phyloP scores from a whole-genome alignment of 2,329 filamentous ascomycete genomes.

The Sporothrix mexicana region DNA sequence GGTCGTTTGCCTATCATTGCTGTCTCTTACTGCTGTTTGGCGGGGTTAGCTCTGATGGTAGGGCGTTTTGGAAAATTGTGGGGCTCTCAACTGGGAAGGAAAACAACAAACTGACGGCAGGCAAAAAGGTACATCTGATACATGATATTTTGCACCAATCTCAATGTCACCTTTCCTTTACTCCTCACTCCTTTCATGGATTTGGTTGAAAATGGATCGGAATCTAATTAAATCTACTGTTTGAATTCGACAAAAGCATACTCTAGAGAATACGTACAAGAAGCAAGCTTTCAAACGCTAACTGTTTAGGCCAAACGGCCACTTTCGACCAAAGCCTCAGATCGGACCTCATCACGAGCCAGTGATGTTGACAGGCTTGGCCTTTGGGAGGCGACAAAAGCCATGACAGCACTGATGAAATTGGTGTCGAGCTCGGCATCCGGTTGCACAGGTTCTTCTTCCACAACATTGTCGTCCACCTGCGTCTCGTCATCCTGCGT shows the following conservation, averaged over 20 bases:
- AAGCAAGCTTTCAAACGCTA: not conserved
- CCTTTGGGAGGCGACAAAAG: not conserved
- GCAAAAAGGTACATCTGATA: not conserved
- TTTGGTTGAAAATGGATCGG: not conserved
- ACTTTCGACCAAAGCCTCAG: not conserved
- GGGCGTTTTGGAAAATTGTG: slow-evolving; percentile 20
- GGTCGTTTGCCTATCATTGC: slow-evolving; percentile 20
- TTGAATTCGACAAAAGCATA: slow-evolving; percentile 5
- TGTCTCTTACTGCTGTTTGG: not conserved
- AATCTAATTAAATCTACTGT: not conserved
- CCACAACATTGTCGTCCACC: not conserved
- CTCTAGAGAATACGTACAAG: not conserved
- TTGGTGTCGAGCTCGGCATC: not conserved
- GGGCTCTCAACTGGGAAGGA: slow-evolving; percentile 1
- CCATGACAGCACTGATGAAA: slow-evolving; percentile 27
- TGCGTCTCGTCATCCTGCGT: not conserved
- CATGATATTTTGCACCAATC: not conserved
- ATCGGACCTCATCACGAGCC: not conserved
- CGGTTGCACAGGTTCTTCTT: not conserved
- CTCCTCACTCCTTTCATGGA: no score
- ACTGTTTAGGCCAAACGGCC: not conserved
- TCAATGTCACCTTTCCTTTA: not conserved
- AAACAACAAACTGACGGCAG: not conserved
- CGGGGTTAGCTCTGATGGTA: slow-evolving; percentile 20
- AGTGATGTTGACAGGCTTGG: not conserved